A percentile compares a stretch with the other conserved stretches of the same genome.
Evolutionary conservation across 2,329 filamentous ascomycete species (phyloP).

Genomic region (Pseudofabraea citricarpa): DNA sequence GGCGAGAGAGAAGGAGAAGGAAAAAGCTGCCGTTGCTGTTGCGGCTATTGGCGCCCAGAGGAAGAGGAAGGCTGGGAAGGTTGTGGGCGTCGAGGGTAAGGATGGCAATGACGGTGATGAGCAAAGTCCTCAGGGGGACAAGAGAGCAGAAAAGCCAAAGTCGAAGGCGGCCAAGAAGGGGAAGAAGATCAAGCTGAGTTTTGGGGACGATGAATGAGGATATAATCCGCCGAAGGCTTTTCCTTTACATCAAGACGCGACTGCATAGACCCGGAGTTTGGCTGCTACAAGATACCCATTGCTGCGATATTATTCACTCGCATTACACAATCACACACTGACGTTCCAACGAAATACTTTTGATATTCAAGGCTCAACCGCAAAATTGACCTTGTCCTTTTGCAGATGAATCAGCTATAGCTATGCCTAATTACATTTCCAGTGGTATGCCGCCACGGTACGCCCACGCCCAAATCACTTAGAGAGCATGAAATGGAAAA

Average conservation of each 20-base stretch:
- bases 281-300: constrained; percentile 1
- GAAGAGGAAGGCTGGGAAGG: constrained; percentile 51
- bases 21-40: constrained; percentile 30
- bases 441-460: no score
- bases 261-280: not conserved
- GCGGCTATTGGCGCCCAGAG: constrained; percentile 39
- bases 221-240: not conserved
- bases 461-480: no score
- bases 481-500: no score
- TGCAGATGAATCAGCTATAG: no score
- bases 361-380: no score
- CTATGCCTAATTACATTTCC: no score
- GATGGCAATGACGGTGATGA: constrained; percentile 11
- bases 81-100: constrained; percentile 35
- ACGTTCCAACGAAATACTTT: no score
- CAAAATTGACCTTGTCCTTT: no score
- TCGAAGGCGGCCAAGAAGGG: constrained; percentile 29
- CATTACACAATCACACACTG: no score
- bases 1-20: constrained; percentile 23
- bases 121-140: constrained; percentile 6
- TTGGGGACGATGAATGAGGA: constrained; percentile 51
- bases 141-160: constrained; percentile 17
- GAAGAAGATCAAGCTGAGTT: constrained; percentile 64
- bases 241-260: not conserved
- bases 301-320: no score